Evolutionary conservation across 148 eudicot genomes (phyloP), one percentile per base, ranked within the genome.

Genomic region (Spergularia marina): DNA sequence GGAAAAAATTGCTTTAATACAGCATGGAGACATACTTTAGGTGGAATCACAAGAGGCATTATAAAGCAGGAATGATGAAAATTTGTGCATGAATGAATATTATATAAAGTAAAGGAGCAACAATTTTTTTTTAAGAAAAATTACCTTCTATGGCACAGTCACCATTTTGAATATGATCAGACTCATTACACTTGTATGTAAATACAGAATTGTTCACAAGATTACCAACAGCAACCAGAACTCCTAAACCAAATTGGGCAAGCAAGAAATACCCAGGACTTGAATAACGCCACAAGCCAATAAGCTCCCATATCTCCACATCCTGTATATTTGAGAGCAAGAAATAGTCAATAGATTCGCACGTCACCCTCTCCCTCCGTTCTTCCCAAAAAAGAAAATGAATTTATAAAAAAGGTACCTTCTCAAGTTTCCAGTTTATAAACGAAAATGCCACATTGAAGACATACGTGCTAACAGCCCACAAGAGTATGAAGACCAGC

Each of bases 121-220:
- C n/a, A 67, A 39, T 20, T 12, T 20, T n/a, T n/a, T 34, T 25
- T 1, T n/a, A n/a, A 61, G 14, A 40, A 80, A 44, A 36, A 76
- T 57, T 86, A 95, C 98, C 98, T 95, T 90, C 96, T 65, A 82
- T 79, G 23, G 80, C 75, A 68, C 72, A 77, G 76, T 82, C 82
- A 63, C 86, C 90, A 82, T 85, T 86, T 76, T 90, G 86, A 74
- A 84, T 61, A 74, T 41, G 82, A 44, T 76, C 83, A 81, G 77
- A 81, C 79, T 92, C 97, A 74, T 89, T 87, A 64, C 91, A 87
- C 66, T 88, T 74, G 82, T 84, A 89, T 61, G 86, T 86, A 71
- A 95, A 95, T 68, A 95, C 98, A 74, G 97, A 87, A 74, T 89
- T 92, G 91, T 87, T 95, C 62, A 95, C 98, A 78, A 95, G 97